These are phyloP conservation scores for Coniophora puteana DNA, from an alignment of 1,284 basidiomycete genomes.

Conservation along the genomic window DNA sequence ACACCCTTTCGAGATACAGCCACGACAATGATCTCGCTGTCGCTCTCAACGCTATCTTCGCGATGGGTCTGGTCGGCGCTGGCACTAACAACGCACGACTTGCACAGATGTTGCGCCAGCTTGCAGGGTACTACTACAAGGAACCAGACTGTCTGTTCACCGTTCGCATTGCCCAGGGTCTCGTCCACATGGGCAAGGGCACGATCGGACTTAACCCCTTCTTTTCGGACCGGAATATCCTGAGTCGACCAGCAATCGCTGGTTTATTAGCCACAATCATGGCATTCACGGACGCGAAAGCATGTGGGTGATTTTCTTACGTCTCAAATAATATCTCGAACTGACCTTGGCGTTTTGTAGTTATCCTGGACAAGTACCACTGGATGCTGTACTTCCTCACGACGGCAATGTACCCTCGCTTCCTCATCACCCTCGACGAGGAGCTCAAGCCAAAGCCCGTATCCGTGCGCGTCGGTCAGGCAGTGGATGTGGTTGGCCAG, in stretches of 20 bases:
- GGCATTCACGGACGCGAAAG: slow-evolving; percentile 92
- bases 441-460: slow-evolving; percentile 82
- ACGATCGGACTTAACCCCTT: slow-evolving; percentile 98
- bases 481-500: slow-evolving; percentile 88
- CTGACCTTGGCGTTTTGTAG: slow-evolving; percentile 34
- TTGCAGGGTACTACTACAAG: slow-evolving; percentile 97
- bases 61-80: slow-evolving; percentile 98
- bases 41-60: slow-evolving; percentile 95
- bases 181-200: slow-evolving; percentile 99
- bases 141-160: slow-evolving; percentile 97
- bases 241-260: slow-evolving; percentile 89
- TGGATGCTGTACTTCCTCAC: slow-evolving; percentile 99
- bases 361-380: slow-evolving; percentile 92
- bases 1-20: slow-evolving; percentile 99
- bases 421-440: slow-evolving; percentile 96
- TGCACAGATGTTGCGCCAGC: slow-evolving; percentile 94
- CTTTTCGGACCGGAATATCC: slow-evolving; percentile 89
- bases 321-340: slow-evolving; percentile 3
- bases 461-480: slow-evolving; percentile 91
- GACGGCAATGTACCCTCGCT: slow-evolving; percentile 96
- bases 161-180: slow-evolving; percentile 93
- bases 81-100: slow-evolving; percentile 98
- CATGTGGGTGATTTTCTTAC: slow-evolving; percentile 62
- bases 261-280: slow-evolving; percentile 87
- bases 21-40: slow-evolving; percentile 98